phyloP scores from a whole-genome alignment of 495 filamentous ascomycete species.

The Astrothelium subdiscretum region DNA sequence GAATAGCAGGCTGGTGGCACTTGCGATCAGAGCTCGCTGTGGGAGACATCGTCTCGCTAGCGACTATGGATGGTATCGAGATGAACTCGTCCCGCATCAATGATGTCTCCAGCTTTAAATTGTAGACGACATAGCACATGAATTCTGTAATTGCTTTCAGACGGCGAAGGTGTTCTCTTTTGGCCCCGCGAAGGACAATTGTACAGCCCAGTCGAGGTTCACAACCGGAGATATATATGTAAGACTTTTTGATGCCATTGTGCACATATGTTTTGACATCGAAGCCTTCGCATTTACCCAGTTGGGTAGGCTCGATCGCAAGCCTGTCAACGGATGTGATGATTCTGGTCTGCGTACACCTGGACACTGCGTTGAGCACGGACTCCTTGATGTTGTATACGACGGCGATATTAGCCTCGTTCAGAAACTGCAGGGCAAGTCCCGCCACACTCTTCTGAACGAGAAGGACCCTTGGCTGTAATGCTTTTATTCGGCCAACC shows the following conservation, averaged over 20 bases:
- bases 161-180: slow-evolving; percentile 52
- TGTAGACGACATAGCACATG: slow-evolving; percentile 98
- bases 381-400: slow-evolving; percentile 93
- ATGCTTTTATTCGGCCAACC: slow-evolving; percentile 77
- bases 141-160: slow-evolving; percentile 96
- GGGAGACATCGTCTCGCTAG: slow-evolving; percentile 3
- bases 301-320: slow-evolving; percentile 61
- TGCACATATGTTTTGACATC: slow-evolving; percentile 92
- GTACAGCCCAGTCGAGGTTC: slow-evolving; percentile 91
- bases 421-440: slow-evolving; percentile 74
- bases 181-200: slow-evolving; percentile 79
- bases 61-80: slow-evolving; percentile 59
- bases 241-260: slow-evolving; percentile 75
- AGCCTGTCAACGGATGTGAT: slow-evolving; percentile 95
- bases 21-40: neutral
- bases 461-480: slow-evolving; percentile 73
- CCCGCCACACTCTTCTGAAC: slow-evolving; percentile 87
- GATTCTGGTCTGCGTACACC: slow-evolving; percentile 80
- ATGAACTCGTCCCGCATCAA: slow-evolving; percentile 94
- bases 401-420: slow-evolving; percentile 79
- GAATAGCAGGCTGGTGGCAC: slow-evolving; percentile 7
- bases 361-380: slow-evolving; percentile 86
- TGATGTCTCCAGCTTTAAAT: slow-evolving; percentile 89
- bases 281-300: slow-evolving; percentile 73
- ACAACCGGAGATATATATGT: slow-evolving; percentile 89